phyloP scores from a whole-genome alignment of 2,329 filamentous ascomycete species.

The Sclerotinia minor region DNA sequence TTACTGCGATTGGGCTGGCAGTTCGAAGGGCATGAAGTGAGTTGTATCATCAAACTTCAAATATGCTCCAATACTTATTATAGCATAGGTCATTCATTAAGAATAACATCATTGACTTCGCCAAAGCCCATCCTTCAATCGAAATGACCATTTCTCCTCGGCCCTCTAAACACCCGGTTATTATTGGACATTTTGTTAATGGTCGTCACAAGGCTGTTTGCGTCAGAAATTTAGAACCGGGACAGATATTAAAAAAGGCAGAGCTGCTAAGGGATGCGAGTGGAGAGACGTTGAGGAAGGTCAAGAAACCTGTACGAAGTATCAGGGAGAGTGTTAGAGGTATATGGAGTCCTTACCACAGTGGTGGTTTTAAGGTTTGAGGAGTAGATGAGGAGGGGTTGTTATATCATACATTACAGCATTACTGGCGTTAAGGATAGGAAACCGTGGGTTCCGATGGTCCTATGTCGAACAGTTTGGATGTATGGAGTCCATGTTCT shows the following conservation, averaged over 20 bases:
- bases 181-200: conserved; percentile 91
- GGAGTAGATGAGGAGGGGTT: neutral
- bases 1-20: conserved; percentile 96
- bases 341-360: conserved; percentile 70
- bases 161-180: conserved; percentile 84
- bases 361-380: conserved; percentile 45
- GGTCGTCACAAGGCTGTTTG: conserved; percentile 82
- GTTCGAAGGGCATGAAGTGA: conserved; percentile 92
- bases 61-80: conserved; percentile 1
- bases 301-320: conserved; percentile 64
- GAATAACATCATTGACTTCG: conserved; percentile 73
- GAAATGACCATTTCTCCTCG: conserved; percentile 90
- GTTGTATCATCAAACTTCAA: conserved; percentile 36
- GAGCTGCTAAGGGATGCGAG: conserved; percentile 71
- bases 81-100: conserved; percentile 73
- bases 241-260: conserved; percentile 79
- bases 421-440: conserved; percentile 35
- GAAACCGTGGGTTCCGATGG: conserved; percentile 9
- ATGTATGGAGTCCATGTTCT: neutral
- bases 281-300: conserved; percentile 68
- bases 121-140: conserved; percentile 77
- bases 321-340: conserved; percentile 67
- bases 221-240: conserved; percentile 79
- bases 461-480: conserved; percentile 11
- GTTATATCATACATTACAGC: conserved; percentile 33